Evolutionary conservation across 345 rosid species (phyloP), one percentile per base, ranked within the genome.

Genomic region (Sonneratia alba): DNA sequence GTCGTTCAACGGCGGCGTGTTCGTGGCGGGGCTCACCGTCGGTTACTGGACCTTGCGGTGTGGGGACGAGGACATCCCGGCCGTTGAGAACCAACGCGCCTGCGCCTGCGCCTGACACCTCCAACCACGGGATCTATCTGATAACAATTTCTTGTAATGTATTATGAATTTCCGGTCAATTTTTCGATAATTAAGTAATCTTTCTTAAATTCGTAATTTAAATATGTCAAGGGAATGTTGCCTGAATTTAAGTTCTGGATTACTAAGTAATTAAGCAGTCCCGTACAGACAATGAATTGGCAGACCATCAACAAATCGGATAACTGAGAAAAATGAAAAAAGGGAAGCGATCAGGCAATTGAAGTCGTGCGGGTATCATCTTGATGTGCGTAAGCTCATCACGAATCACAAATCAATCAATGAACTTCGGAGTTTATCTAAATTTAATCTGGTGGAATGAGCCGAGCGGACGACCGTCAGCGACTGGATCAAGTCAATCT

Each of bases 1-100:
- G 97, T 89, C 96, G 42, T 91, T 93, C 77, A 93, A 93, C 70
- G 94, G 86, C 10, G 94, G 98, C 15, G 94, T 91, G 37, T 86
- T 93, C 38, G 88, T 91, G 27, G 15, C 78, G 38, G 98, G 98
- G 14, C 80, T 93, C 36, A 32, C 84, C 22, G 76, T 82, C 55
- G 98, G 97, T 1, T 93, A 83, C 69, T 75, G 80, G 6, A 5
- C 85, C 40, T 91, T 89, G 69, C 73, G 93, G 73, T 85, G 68
- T 0, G 83, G 68, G 56, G 85, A 77, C 13, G 82, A 80, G 2
- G 76, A 34, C 66, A 72, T 62, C 0, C 72, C 9, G 19, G 71
- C 64, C 11, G 81, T 71, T 9, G 90, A 88, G 59, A 81, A 77
- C 77, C 82, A 85, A 0, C 89, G 97, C 70, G 89, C 95, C 0